A percentile compares a stretch with the other conserved stretches of the same genome.
These are phyloP conservation scores for Apiospora phragmitis DNA, from an alignment of 2,329 filamentous ascomycete species.

Conservation along the genomic window DNA sequence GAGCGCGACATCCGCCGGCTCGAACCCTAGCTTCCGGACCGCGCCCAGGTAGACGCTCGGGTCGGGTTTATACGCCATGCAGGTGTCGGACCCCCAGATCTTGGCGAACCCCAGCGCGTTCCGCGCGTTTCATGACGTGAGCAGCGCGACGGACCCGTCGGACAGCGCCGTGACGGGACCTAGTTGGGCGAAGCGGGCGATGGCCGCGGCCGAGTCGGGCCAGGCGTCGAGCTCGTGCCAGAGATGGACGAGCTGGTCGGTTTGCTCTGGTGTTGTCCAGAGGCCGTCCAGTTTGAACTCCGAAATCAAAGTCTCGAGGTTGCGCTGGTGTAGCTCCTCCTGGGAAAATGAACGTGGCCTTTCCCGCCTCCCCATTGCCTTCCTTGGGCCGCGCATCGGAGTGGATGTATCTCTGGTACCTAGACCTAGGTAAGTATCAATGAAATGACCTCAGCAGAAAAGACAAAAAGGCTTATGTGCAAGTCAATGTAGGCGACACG, in stretches of 20 bases:
- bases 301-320: slow-evolving; percentile 48
- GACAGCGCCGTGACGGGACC: slow-evolving; percentile 57
- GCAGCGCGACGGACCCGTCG: slow-evolving; percentile 58
- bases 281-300: slow-evolving; percentile 49
- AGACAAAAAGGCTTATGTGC: not conserved
- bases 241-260: slow-evolving; percentile 52
- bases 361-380: slow-evolving; percentile 18
- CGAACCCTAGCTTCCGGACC: slow-evolving; percentile 47
- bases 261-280: slow-evolving; percentile 55
- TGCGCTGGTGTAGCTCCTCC: slow-evolving; percentile 58
- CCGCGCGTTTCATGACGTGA: slow-evolving; percentile 51
- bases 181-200: slow-evolving; percentile 44
- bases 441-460: not conserved
- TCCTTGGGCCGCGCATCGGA: slow-evolving; percentile 38
- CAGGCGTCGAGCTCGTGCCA: slow-evolving; percentile 63
- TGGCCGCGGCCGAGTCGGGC: slow-evolving; percentile 50
- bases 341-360: slow-evolving; percentile 51
- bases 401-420: slow-evolving; percentile 39
- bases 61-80: slow-evolving; percentile 62
- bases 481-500: not conserved
- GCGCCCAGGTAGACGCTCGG: slow-evolving; percentile 58
- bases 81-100: slow-evolving; percentile 57
- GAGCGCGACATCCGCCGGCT: slow-evolving; percentile 55
- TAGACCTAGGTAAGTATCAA: slow-evolving; percentile 22
- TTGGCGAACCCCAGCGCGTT: slow-evolving; percentile 53